Percentiles rank a stretch among this genome's conserved stretches.
These are phyloP conservation scores for Hygrocybe punicea DNA, from an alignment of 768 basidiomycete species.

Conservation along the genomic window DNA sequence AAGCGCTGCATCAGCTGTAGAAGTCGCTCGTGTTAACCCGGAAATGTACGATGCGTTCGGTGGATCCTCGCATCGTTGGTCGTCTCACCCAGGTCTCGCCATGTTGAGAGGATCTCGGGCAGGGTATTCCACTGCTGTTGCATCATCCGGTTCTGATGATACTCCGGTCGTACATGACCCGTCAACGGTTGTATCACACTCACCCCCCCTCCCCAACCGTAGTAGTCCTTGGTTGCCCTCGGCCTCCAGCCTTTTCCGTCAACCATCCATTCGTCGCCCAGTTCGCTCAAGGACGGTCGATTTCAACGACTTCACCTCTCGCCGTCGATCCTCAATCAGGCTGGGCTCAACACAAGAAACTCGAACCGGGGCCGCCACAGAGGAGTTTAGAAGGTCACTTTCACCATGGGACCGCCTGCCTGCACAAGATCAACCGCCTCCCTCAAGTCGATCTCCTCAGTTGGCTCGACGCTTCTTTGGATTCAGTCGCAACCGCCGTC, in stretches of 20 bases:
- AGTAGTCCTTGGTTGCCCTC: constrained; percentile 29
- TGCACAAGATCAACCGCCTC: not conserved
- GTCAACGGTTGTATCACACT: constrained; percentile 21
- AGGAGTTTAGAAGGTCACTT: not conserved
- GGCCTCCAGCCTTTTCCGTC: constrained; percentile 45
- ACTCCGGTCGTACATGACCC: constrained; percentile 19
- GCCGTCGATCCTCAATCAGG: constrained; percentile 53
- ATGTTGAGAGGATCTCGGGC: constrained; percentile 5
- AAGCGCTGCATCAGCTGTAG: constrained; percentile 36
- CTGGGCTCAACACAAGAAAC: constrained; percentile 23
- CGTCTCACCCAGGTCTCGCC: not conserved
- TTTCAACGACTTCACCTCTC: constrained; percentile 69
- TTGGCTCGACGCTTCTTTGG: constrained; percentile 57
- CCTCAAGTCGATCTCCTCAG: constrained; percentile 14
- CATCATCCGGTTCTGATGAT: constrained; percentile 26
- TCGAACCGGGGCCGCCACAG: constrained; percentile 27
- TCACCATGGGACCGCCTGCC: constrained; percentile 3
- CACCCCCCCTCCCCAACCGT: constrained; percentile 24
- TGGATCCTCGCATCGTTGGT: constrained; percentile 9
- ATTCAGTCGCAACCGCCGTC: constrained; percentile 45
- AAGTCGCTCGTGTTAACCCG: constrained; percentile 56
- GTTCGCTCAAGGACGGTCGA: constrained; percentile 54
- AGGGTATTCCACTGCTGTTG: constrained; percentile 2
- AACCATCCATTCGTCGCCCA: constrained; percentile 60
- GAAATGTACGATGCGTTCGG: constrained; percentile 66